phyloP scores from a whole-genome alignment of 768 basidiomycete genomes.

The Kondoa malvinella region DNA sequence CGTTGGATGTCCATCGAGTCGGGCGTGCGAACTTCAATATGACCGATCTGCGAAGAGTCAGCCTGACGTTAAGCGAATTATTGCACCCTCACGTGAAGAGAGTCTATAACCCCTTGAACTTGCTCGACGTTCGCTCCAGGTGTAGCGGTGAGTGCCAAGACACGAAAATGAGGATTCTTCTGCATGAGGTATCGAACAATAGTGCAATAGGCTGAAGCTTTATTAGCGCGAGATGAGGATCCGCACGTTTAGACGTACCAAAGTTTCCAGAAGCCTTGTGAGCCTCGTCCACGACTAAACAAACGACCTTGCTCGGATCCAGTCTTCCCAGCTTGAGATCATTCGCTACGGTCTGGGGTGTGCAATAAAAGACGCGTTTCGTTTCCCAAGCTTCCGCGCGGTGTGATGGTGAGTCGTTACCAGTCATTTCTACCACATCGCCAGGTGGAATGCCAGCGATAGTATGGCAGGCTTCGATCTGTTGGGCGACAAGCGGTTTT shows the following conservation, averaged over 20 bases:
- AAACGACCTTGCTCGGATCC: constrained; percentile 60
- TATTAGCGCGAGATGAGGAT: not conserved
- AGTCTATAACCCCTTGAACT: constrained; percentile 81
- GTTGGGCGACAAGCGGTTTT: constrained; percentile 88
- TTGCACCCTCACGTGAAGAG: constrained; percentile 52
- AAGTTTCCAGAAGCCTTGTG: constrained; percentile 87
- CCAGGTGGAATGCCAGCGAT: constrained; percentile 79
- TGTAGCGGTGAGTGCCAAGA: constrained; percentile 87
- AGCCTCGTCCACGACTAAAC: constrained; percentile 76
- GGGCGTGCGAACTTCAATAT: constrained; percentile 86
- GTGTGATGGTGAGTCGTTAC: constrained; percentile 43
- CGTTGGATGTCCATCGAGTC: constrained; percentile 65
- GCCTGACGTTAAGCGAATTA: too few relatives aligned
- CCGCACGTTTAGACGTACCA: constrained; percentile 26
- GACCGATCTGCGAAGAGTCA: constrained; percentile 51
- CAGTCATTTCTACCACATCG: constrained; percentile 75
- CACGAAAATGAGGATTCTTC: constrained; percentile 80
- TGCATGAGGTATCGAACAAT: constrained; percentile 78
- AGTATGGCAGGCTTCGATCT: constrained; percentile 79
- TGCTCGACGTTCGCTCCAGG: constrained; percentile 70
- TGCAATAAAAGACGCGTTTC: constrained; percentile 27
- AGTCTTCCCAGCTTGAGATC: constrained; percentile 58
- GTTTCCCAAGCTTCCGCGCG: constrained; percentile 38
- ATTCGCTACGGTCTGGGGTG: constrained; percentile 64
- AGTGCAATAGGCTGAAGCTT: constrained; percentile 49